Evolutionary conservation across 139 green algal species (phyloP), one percentile per base, ranked within the genome.

Genomic region (Closterium sp.): DNA sequence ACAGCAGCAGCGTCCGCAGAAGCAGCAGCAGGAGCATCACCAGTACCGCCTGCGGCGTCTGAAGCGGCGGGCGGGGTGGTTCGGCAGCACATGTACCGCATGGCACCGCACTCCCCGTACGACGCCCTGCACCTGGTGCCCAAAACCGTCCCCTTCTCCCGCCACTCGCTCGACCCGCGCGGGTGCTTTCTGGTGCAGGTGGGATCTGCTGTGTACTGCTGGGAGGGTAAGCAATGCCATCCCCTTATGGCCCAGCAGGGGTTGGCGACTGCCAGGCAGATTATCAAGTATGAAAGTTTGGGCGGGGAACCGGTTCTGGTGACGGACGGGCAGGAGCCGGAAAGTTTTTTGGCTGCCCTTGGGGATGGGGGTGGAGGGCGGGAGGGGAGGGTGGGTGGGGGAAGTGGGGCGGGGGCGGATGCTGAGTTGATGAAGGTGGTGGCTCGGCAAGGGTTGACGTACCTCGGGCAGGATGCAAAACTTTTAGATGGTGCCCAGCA

Each of bases 81-180:
- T 27, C 90, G 90, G n/a, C 85, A 32, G 85, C 85, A 31, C 28
- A 31, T 94, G 62, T 94, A 93, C 19, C 79, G 91, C 42, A 94
- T 94, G 62, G 91, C 90, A 19, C 91, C 91, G 29, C 91, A 94
- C 50, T 94, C 89, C 22, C 89, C 45, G 19, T 94, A 94, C 50
- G 89, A 94, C 22, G n/a, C 91, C 3, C 91, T 94, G 9, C 91
- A 94, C 30, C 70, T 94, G 17, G 91, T 94, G 2, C 91, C 89
- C 22, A 93, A 93, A 91, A 31, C 70, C 17, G 88, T 94, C n/a
- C n/a, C 34, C 21, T 22, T 32, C 17, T 79, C 31, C 1, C 19
- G 31, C 28, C 2, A 91, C 21, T 30, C 27, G 9, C 91, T 94
- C 0, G 91, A 94, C 32, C 89, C 89, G 11, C 34, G 91, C n/a